phyloP scores from a whole-genome alignment of 2,329 filamentous ascomycete genomes.

The Fusarium neocosmosporiellum region DNA sequence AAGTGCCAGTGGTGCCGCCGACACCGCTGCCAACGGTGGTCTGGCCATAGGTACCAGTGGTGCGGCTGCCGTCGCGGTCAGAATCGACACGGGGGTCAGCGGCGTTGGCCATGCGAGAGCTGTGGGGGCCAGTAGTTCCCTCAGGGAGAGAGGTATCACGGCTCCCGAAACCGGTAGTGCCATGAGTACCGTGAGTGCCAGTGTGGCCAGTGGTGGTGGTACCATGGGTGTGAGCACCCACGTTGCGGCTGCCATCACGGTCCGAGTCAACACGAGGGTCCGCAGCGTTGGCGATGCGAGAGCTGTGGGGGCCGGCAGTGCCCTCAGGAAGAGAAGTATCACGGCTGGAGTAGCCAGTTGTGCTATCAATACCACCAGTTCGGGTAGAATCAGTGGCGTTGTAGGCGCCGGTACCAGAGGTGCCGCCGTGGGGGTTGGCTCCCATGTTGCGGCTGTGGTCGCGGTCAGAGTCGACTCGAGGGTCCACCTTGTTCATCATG shows the following conservation, averaged over 20 bases:
- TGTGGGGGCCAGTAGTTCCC: conserved; percentile 56
- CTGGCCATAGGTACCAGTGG: conserved; percentile 10
- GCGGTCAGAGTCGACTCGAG: conserved; percentile 65
- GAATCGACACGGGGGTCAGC: conserved; percentile 65
- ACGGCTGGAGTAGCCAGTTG: conserved; percentile 4
- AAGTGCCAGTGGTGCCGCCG: conserved; percentile 1
- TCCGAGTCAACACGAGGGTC: conserved; percentile 67
- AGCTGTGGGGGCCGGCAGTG: conserved; percentile 56
- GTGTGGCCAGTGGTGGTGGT: neutral
- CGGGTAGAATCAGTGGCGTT: conserved; percentile 54
- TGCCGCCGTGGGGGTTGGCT: conserved; percentile 48
- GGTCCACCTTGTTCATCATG: conserved; percentile 62
- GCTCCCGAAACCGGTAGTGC: neutral
- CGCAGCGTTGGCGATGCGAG: conserved; percentile 59
- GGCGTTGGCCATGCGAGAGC: conserved; percentile 59
- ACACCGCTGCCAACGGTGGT: conserved; percentile 5
- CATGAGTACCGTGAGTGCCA: neutral
- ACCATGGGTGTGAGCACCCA: conserved; percentile 16
- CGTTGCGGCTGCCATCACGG: conserved; percentile 48
- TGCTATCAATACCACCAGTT: conserved; percentile 1
- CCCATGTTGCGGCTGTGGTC: conserved; percentile 51
- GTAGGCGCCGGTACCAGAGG: conserved; percentile 37
- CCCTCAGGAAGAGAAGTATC: conserved; percentile 6
- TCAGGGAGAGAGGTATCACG: conserved; percentile 26
- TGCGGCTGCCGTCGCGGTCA: conserved; percentile 55